phyloP scores from a whole-genome alignment of 1,284 basidiomycete genomes.

The Golubevia sp. region DNA sequence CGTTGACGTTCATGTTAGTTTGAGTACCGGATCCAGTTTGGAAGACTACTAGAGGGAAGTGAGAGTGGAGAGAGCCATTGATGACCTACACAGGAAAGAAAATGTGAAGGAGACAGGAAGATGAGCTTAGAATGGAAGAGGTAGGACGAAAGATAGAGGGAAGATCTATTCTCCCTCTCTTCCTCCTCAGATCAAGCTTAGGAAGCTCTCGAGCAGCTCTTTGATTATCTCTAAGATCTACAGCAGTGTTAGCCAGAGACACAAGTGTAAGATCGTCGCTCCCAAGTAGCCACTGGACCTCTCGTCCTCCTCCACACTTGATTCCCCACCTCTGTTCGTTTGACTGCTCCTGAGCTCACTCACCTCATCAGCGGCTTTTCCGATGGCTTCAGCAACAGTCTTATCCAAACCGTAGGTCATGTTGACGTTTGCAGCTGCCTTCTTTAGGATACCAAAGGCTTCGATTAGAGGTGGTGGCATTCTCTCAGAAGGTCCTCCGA shows the following conservation, averaged over 20 bases:
- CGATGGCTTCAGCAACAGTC: slow-evolving; percentile 85
- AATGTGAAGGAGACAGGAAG: background rate
- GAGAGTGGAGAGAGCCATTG: slow-evolving; percentile 78
- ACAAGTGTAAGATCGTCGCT: no score
- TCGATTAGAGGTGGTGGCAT: slow-evolving; percentile 93
- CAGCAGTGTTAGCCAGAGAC: no score
- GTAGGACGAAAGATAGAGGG: background rate
- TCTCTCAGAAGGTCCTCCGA: slow-evolving; percentile 89
- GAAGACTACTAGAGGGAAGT: slow-evolving; percentile 98
- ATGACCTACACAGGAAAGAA: slow-evolving; percentile 73
- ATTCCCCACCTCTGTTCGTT: no score
- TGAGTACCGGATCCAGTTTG: slow-evolving; percentile 99
- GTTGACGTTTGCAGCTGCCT: slow-evolving; percentile 93
- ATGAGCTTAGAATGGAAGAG: background rate
- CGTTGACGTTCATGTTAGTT: slow-evolving; percentile 99
- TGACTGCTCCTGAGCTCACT: slow-evolving; percentile 26
- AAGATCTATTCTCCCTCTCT: no score
- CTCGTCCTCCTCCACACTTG: no score
- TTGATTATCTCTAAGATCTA: no score
- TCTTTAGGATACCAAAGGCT: slow-evolving; percentile 97
- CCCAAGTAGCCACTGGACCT: no score
- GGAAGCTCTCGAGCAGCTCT: no score
- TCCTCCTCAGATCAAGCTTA: no score
- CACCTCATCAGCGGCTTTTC: slow-evolving; percentile 90
- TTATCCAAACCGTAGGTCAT: slow-evolving; percentile 86